Percentiles rank a stretch among this genome's conserved stretches.
Conservation (phyloP, 2,329 filamentous ascomycete genomes). For the Neospermospora avenae region DNA sequence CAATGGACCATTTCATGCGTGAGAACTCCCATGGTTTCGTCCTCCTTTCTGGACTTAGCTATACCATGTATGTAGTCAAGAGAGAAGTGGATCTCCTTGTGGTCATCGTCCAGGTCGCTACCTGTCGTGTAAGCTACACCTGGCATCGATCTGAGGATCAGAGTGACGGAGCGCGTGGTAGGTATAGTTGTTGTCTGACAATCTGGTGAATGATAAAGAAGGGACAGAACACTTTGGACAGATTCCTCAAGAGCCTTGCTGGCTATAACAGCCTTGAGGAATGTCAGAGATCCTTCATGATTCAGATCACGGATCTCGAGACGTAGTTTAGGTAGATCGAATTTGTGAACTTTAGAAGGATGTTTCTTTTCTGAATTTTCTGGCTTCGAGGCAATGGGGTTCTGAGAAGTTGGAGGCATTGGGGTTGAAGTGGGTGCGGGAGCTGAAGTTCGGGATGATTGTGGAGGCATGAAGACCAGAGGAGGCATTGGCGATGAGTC, state of each 20-base stretch:
- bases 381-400: background rate
- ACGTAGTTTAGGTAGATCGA: conserved; percentile 53
- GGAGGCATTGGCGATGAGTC: conserved; percentile 18
- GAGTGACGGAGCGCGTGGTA: conserved; percentile 78
- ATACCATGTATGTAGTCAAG: conserved; percentile 66
- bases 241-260: conserved; percentile 58
- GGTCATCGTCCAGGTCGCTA: conserved; percentile 72
- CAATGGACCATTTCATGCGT: conserved; percentile 95
- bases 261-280: conserved; percentile 65
- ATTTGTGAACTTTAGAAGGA: conserved; percentile 25
- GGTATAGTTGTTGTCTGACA: conserved; percentile 42
- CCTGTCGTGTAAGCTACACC: conserved; percentile 91
- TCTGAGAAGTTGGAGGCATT: conserved; percentile 14
- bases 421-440: conserved; percentile 21
- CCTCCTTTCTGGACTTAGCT: conserved; percentile 40
- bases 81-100: conserved; percentile 91
- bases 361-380: background rate
- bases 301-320: conserved; percentile 56
- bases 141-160: conserved; percentile 73
- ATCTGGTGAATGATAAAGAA: conserved; percentile 61
- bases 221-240: conserved; percentile 64
- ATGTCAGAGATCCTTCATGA: conserved; percentile 60
- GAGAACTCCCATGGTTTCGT: conserved; percentile 78
- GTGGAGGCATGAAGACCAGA: conserved; percentile 25
- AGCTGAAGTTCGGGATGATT: conserved; percentile 21